These are phyloP conservation scores for Rusavskia elegans DNA, from an alignment of 495 filamentous ascomycete genomes.

Conservation along the genomic window DNA sequence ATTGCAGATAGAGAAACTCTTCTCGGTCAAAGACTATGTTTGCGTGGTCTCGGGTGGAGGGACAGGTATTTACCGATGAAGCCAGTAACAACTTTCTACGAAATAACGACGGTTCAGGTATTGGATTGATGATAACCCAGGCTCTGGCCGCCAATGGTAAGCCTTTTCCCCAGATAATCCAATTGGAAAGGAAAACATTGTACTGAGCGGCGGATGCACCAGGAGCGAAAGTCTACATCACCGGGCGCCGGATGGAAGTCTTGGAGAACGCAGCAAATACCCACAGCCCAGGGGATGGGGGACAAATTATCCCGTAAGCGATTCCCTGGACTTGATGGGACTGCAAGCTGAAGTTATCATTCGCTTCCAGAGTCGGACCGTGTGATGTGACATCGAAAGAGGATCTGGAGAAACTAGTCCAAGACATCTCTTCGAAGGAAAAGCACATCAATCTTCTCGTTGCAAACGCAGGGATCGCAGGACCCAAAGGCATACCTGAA, in stretches of 20 bases:
- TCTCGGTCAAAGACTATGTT: conserved; percentile 44
- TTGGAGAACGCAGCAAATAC: conserved; percentile 13
- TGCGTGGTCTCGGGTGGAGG: conserved; percentile 41
- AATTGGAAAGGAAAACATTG: not conserved
- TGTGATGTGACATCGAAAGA: conserved; percentile 16
- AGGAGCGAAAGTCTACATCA: conserved; percentile 18
- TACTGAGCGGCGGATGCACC: conserved; percentile 6
- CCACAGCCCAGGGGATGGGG: conserved; percentile 9
- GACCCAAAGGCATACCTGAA: not conserved
- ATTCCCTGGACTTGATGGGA: not conserved
- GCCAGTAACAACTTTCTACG: not conserved
- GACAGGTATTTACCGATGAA: not conserved
- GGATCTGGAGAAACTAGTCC: conserved; percentile 10
- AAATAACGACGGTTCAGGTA: conserved; percentile 18
- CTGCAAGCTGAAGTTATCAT: no score
- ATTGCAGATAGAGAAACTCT: conserved; percentile 38
- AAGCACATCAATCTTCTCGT: conserved; percentile 13
- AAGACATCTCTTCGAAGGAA: conserved; percentile 11
- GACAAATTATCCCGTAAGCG: conserved; percentile 13
- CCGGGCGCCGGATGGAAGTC: conserved; percentile 13
- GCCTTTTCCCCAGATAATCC: not conserved
- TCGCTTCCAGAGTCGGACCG: conserved; percentile 12
- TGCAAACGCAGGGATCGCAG: not conserved
- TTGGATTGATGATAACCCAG: conserved; percentile 22
- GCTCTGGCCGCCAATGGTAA: conserved; percentile 18